Conservation (phyloP, 2,329 filamentous ascomycete species). For the Seiridium cupressi region DNA sequence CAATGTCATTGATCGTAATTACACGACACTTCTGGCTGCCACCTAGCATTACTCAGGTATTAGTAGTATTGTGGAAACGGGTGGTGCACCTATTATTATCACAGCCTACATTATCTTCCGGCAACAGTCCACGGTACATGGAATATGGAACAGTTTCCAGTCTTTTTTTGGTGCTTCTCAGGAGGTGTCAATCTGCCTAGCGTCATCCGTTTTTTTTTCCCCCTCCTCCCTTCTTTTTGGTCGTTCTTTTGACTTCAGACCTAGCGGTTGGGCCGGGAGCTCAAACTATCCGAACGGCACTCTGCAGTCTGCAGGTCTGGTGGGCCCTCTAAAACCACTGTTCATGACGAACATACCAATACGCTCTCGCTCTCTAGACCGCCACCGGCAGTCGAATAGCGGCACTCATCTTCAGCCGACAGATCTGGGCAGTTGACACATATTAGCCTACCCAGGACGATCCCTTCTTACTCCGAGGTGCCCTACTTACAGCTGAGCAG, state of each 20-base stretch:
- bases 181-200: not conserved
- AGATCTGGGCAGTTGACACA: not conserved
- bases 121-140: not conserved
- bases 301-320: not conserved
- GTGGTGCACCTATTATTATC: not conserved
- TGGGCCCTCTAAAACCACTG: not conserved
- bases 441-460: no score
- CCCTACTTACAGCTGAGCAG: no score
- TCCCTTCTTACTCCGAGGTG: no score
- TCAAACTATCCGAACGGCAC: constrained; percentile 5
- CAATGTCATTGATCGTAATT: no score
- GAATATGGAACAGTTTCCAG: not conserved
- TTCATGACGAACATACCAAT: not conserved
- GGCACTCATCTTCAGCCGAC: not conserved
- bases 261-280: constrained; percentile 1
- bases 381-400: constrained; percentile 2
- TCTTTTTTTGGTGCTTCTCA: constrained; percentile 4
- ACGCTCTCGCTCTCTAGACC: not conserved
- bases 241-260: not conserved
- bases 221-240: not conserved
- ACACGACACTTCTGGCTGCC: no score
- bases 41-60: no score
- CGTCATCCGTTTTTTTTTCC: not conserved
- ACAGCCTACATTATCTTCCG: not conserved
- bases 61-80: no score